Evolutionary conservation across 352 stramenopile species (phyloP), one percentile per base, ranked within the genome.

Genomic region (Phytopythium sindhum): DNA sequence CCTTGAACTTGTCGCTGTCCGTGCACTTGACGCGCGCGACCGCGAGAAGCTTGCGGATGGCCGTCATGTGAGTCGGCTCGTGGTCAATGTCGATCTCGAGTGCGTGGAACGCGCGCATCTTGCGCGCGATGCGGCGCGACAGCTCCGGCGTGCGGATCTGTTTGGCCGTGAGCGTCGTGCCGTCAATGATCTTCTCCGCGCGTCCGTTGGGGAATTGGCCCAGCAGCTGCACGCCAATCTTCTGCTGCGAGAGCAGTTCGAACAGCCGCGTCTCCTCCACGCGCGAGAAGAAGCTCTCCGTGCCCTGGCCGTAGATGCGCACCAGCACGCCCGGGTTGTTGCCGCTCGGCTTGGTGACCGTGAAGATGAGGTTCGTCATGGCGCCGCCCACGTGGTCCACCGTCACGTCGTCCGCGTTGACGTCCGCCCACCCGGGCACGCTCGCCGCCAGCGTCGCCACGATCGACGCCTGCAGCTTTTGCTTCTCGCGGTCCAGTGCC

Each of bases 291-390:
- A 95, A 95, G 11, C 72, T 81, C 54, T 93, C 86, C 35, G 86
- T 93, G 67, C 86, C 86, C 64, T 88, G 75, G 41, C 86, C 86
- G 63, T 91, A 95, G 62, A 95, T 78, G 52, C 86, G 86, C 57
- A 95, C 73, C 39, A 95, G 80, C 58, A 91, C 78, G 51, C 90
- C 80, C 3, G 60, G 39, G 52, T 92, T 77, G 48, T 90, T 70
- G 45, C 81, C 81, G 19, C 72, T 66, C 15, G 79, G 72, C 57
- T 91, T 95, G 63, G 84, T 85, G 39, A 91, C 81, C 14, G 77
- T 73, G 64, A 95, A 92, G 70, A 95, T 92, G 65, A 95, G 71
- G 67, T 95, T 95, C 21, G 86, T 93, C 86, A 93, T 93, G 23
- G 86, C 86, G 60, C 86, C 86, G 63, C 84, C 80, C 31, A 93